A percentile compares a stretch with the other conserved stretches of the same genome.
phyloP scores from a whole-genome alignment of 495 filamentous ascomycete species.

The Penicillium parvum region DNA sequence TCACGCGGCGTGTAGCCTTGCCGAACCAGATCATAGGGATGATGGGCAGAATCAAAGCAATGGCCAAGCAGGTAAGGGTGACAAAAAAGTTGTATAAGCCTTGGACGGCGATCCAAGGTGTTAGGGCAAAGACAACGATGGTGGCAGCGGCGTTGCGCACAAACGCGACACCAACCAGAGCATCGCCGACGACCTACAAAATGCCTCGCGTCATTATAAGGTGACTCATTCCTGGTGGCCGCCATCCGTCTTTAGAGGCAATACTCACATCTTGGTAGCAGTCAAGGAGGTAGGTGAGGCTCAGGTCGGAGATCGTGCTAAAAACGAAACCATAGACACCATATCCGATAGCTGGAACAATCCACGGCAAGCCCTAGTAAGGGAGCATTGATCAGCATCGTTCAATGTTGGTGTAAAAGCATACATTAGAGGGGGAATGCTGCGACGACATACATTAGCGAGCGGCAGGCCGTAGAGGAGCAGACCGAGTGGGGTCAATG shows the following conservation, averaged over 20 bases:
- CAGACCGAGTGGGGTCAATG: conserved; percentile 21
- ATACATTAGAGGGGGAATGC: background rate
- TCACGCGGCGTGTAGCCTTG: no score
- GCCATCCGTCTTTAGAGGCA: no score
- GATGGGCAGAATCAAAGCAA: conserved; percentile 17
- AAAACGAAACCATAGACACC: conserved; percentile 25
- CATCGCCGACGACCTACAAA: conserved; percentile 32
- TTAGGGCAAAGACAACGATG: conserved; percentile 31
- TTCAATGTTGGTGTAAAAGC: conserved; percentile 4
- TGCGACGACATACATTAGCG: conserved; percentile 15
- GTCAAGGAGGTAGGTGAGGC: conserved; percentile 34
- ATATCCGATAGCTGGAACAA: conserved; percentile 25
- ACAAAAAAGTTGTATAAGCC: no score
- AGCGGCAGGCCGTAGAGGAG: conserved; percentile 35
- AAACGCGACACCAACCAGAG: conserved; percentile 31
- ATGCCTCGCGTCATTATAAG: no score
- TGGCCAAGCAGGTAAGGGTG: no score
- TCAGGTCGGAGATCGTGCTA: conserved; percentile 19
- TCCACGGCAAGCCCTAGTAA: conserved; percentile 30
- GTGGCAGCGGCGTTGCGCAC: conserved; percentile 30
- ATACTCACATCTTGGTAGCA: conserved; percentile 32
- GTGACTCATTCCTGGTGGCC: no score
- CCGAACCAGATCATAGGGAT: conserved; percentile 19
- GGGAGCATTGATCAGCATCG: no score
- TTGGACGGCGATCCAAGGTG: conserved; percentile 37